These are phyloP conservation scores for Striga hermonthica DNA, from an alignment of 305 asterid species.

Conservation along the genomic window DNA sequence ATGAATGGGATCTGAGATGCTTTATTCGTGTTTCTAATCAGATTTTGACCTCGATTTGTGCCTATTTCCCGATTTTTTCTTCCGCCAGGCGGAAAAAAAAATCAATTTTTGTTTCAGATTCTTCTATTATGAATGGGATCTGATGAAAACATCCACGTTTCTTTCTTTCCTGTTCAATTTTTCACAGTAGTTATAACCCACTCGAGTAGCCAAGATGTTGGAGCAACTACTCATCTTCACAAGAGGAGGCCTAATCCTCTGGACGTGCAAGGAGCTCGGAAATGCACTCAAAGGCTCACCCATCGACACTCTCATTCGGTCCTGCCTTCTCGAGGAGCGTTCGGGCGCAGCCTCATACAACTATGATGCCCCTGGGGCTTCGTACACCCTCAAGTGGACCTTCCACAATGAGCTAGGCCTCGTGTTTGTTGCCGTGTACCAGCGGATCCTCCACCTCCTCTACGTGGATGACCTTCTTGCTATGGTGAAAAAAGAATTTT, in stretches of 20 bases:
- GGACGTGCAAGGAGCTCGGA: slow-evolving; percentile 43
- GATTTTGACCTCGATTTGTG: too few relatives aligned
- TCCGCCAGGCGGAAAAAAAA: too few relatives aligned
- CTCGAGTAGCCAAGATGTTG: slow-evolving; percentile 52
- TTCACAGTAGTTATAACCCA: not conserved
- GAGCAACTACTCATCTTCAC: slow-evolving; percentile 89
- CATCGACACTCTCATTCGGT: slow-evolving; percentile 71
- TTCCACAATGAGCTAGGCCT: slow-evolving; percentile 78
- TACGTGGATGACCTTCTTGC: slow-evolving; percentile 53
- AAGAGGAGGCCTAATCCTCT: slow-evolving; percentile 94
- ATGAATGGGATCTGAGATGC: too few relatives aligned
- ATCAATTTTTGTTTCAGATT: too few relatives aligned
- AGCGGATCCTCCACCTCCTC: slow-evolving; percentile 67
- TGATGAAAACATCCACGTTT: too few relatives aligned
- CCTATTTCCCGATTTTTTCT: too few relatives aligned
- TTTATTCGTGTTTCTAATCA: too few relatives aligned
- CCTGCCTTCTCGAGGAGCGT: slow-evolving; percentile 95
- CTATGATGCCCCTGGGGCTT: slow-evolving; percentile 74
- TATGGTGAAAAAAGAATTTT: not conserved
- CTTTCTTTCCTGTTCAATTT: not conserved
- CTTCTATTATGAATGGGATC: too few relatives aligned
- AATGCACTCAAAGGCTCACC: slow-evolving; percentile 78
- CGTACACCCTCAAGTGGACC: slow-evolving; percentile 45
- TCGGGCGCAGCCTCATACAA: slow-evolving; percentile 80
- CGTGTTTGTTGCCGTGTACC: slow-evolving; percentile 78